phyloP scores from a whole-genome alignment of 1,139 yeast species.

The Yamadazyma spencermartinsiae region DNA sequence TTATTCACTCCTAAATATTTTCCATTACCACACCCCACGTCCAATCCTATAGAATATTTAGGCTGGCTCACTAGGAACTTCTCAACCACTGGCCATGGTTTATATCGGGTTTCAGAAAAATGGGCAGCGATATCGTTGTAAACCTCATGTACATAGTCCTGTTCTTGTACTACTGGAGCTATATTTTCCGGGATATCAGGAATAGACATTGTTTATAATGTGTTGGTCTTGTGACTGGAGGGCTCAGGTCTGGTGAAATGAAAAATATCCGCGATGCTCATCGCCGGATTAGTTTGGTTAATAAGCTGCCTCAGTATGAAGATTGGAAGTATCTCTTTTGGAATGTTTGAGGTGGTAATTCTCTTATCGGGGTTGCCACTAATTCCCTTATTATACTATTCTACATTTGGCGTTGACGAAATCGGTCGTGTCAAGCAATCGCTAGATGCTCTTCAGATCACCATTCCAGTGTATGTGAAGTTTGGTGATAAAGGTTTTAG shows the following conservation, averaged over 20 bases:
- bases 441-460: constrained; percentile 8
- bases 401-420: not conserved
- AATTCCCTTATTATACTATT: not conserved
- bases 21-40: constrained; percentile 97
- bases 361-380: not conserved
- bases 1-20: constrained; percentile 77
- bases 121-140: constrained; percentile 91
- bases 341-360: not conserved
- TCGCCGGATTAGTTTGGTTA: too few relatives aligned
- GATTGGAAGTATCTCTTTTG: not conserved
- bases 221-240: not conserved
- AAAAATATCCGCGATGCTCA: not conserved
- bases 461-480: constrained; percentile 30
- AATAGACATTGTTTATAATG: constrained; percentile 23
- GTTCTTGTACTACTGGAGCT: constrained; percentile 63
- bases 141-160: constrained; percentile 80
- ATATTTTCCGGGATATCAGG: constrained; percentile 34
- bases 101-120: constrained; percentile 89
- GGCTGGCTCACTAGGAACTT: constrained; percentile 49
- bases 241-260: not conserved
- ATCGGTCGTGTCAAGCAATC: not conserved
- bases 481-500: constrained; percentile 39
- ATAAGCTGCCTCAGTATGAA: not conserved
- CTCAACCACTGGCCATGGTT: constrained; percentile 97
- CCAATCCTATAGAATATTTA: constrained; percentile 50